phyloP scores from a whole-genome alignment of 805 yeast genomes.

The Barnettozyma salicaria region DNA sequence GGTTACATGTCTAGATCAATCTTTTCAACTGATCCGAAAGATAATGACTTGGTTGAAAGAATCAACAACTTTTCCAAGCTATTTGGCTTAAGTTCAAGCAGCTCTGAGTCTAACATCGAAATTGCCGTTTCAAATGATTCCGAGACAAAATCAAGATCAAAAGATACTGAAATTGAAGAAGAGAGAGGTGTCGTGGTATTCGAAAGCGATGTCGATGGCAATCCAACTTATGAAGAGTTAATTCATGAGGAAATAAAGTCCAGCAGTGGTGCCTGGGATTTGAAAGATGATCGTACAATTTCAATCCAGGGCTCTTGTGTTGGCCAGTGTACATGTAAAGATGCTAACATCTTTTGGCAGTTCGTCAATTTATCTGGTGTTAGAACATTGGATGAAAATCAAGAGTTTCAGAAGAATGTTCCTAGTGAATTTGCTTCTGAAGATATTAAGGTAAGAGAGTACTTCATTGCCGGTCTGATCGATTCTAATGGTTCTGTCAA shows the following conservation, averaged over 20 bases:
- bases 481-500: conserved; percentile 35
- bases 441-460: conserved; percentile 36
- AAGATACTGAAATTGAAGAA: background rate
- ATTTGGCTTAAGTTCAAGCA: conserved; percentile 6
- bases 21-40: conserved; percentile 29
- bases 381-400: conserved; percentile 4
- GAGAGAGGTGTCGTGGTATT: background rate
- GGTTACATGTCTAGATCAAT: conserved; percentile 27
- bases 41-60: conserved; percentile 23
- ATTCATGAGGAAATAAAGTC: background rate
- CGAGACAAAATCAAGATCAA: no score
- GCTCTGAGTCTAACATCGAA: no score
- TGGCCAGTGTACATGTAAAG: no score
- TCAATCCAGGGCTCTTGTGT: conserved; percentile 3
- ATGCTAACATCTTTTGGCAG: conserved; percentile 29
- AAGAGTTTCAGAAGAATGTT: conserved; percentile 27
- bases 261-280: background rate
- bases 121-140: conserved; percentile 17
- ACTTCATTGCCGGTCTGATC: conserved; percentile 39
- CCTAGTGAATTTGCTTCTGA: conserved; percentile 33
- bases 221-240: background rate
- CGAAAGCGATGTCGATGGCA: background rate
- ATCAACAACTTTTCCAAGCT: conserved; percentile 22
- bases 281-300: no score
- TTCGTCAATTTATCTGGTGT: conserved; percentile 23